Evolutionary conservation across 805 yeast genomes (phyloP).

Genomic region (Starmerella apicola): DNA sequence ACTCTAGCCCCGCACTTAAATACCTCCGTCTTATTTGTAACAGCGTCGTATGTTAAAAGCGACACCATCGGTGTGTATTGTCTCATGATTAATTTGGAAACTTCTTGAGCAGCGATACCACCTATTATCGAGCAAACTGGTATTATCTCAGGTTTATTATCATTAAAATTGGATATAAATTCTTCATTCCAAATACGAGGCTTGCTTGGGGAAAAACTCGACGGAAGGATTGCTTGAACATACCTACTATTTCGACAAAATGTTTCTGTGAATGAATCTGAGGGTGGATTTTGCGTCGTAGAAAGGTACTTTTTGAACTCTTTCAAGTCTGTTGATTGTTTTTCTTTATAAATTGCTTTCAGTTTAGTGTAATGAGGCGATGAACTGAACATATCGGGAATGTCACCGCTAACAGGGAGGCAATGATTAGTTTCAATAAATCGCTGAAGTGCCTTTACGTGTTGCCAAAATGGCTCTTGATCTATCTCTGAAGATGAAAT

Average conservation of each 20-base stretch:
- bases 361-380: conserved; percentile 49
- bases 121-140: conserved; percentile 62
- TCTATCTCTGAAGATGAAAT: background rate
- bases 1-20: conserved; percentile 14
- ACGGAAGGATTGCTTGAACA: conserved; percentile 6
- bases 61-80: conserved; percentile 76
- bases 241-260: conserved; percentile 50
- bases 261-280: conserved; percentile 28
- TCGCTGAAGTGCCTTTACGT: conserved; percentile 39
- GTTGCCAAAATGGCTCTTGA: conserved; percentile 44
- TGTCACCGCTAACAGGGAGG: conserved; percentile 47
- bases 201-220: background rate
- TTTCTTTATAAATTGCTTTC: conserved; percentile 44
- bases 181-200: background rate
- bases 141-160: conserved; percentile 37
- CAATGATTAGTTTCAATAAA: conserved; percentile 32
- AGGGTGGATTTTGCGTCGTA: too few species aligned
- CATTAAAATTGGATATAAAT: too few species aligned
- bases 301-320: conserved; percentile 25
- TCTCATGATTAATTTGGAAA: conserved; percentile 55
- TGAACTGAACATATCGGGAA: conserved; percentile 84
- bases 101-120: conserved; percentile 79
- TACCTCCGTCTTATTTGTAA: conserved; percentile 21
- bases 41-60: conserved; percentile 60
- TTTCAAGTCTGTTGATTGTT: conserved; percentile 40